A percentile compares a stretch with the other conserved stretches of the same genome.
phyloP scores from a whole-genome alignment of 495 filamentous ascomycete genomes.

The Hyphodiscus hymeniophilus region DNA sequence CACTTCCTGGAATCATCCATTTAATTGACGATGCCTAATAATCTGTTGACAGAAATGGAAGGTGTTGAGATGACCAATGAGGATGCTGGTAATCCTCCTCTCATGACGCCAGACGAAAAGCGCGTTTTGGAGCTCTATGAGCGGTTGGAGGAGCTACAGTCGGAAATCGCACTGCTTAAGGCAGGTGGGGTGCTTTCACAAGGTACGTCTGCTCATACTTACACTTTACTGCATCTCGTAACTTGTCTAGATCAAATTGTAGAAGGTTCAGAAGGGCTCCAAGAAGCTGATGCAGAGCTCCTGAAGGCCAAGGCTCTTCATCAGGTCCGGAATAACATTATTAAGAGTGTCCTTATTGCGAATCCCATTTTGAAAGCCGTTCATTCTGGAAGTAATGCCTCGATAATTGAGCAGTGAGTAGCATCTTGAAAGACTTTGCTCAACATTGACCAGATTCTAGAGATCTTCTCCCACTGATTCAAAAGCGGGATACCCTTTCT shows the following conservation, averaged over 20 bases:
- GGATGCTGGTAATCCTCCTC: slow-evolving; percentile 26
- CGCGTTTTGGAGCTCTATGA: slow-evolving; percentile 60
- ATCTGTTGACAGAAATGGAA: slow-evolving; percentile 13
- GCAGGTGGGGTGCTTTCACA: slow-evolving; percentile 35
- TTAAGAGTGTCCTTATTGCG: slow-evolving; percentile 55
- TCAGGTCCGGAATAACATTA: slow-evolving; percentile 55
- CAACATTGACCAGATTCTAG: slow-evolving; percentile 30
- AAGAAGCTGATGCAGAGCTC: slow-evolving; percentile 54
- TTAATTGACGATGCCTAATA: neutral
- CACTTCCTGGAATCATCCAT: neutral
- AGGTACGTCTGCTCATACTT: slow-evolving; percentile 8
- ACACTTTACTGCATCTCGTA: neutral
- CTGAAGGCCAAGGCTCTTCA: slow-evolving; percentile 62
- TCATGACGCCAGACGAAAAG: slow-evolving; percentile 52
- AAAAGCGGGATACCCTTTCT: slow-evolving; percentile 58
- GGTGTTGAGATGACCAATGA: slow-evolving; percentile 11
- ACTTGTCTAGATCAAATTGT: slow-evolving; percentile 9
- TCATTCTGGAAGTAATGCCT: slow-evolving; percentile 57
- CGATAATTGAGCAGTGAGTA: slow-evolving; percentile 56
- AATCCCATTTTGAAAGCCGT: slow-evolving; percentile 71
- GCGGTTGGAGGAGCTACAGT: slow-evolving; percentile 56
- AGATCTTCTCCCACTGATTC: slow-evolving; percentile 53
- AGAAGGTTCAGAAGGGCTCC: slow-evolving; percentile 21
- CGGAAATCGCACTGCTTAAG: slow-evolving; percentile 60
- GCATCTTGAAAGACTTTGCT: neutral